Conservation (phyloP, 2,329 filamentous ascomycete genomes). For the Amauroascus verrucosus region DNA sequence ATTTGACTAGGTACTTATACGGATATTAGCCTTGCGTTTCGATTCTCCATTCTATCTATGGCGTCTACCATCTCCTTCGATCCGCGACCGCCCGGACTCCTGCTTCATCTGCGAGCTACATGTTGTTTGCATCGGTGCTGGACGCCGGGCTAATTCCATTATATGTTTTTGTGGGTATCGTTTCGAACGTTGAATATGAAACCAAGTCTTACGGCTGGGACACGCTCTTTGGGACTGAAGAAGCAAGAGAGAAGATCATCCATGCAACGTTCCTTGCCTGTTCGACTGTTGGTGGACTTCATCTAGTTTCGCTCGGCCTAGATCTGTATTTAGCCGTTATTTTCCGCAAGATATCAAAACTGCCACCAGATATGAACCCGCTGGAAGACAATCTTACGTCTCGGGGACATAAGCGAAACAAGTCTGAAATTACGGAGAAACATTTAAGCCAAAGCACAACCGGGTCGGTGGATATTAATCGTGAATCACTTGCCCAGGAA, state of each 20-base stretch:
- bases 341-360: conserved; percentile 68
- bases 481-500: conserved; percentile 32
- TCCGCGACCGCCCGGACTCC: conserved; percentile 62
- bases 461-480: conserved; percentile 29
- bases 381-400: conserved; percentile 77
- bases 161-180: conserved; percentile 49
- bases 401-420: conserved; percentile 63
- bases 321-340: conserved; percentile 65
- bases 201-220: conserved; percentile 47
- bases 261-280: conserved; percentile 59
- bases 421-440: conserved; percentile 52
- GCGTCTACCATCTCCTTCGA: conserved; percentile 66
- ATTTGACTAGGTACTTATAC: background rate
- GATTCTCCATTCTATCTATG: conserved; percentile 62
- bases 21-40: conserved; percentile 59
- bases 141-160: conserved; percentile 59
- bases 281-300: conserved; percentile 54
- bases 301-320: conserved; percentile 58
- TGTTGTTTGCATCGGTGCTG: conserved; percentile 66
- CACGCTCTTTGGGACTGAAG: conserved; percentile 53
- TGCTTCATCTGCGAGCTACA: conserved; percentile 75
- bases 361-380: conserved; percentile 93
- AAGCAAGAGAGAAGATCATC: conserved; percentile 50
- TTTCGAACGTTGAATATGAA: conserved; percentile 44
- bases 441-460: conserved; percentile 46